Percentiles rank a stretch among this genome's conserved stretches.
Evolutionary conservation across 768 basidiomycete genomes (phyloP).

Genomic region (Galerina marginata): DNA sequence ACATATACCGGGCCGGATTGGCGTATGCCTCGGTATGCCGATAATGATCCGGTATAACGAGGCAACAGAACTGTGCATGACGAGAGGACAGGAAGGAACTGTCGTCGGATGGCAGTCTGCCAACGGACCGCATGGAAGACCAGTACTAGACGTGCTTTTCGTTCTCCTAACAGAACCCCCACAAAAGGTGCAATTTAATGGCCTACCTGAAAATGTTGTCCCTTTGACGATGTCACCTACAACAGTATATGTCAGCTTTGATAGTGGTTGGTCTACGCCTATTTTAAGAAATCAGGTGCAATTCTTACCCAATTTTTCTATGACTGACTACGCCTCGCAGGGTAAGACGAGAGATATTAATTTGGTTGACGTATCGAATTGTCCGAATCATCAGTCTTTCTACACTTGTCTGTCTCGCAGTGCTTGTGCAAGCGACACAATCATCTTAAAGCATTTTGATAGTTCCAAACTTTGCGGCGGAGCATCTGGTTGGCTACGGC

Average conservation of each 20-base stretch:
- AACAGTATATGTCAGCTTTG: too few relatives aligned
- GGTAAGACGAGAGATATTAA: background rate
- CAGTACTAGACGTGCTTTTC: conserved; percentile 5
- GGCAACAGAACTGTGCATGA: conserved; percentile 35
- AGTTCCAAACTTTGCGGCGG: too few relatives aligned
- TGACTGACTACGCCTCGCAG: background rate
- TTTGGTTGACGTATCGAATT: background rate
- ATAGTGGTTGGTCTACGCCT: too few relatives aligned
- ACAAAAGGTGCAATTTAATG: background rate
- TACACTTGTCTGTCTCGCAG: too few relatives aligned
- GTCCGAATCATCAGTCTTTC: background rate
- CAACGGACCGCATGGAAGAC: conserved; percentile 17
- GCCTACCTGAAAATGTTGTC: conserved; percentile 3
- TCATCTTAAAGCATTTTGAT: too few relatives aligned
- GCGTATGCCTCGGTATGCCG: conserved; percentile 34
- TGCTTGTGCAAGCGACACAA: too few relatives aligned
- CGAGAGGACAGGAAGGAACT: conserved; percentile 34
- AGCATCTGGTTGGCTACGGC: too few relatives aligned
- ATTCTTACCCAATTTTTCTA: background rate
- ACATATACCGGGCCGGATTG: conserved; percentile 29
- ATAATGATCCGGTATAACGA: conserved; percentile 33
- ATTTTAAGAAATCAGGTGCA: background rate
- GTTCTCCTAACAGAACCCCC: conserved; percentile 9
- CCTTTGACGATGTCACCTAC: background rate
- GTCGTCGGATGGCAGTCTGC: conserved; percentile 30